Base-by-base conservation (phyloP, 1,284 basidiomycete species). In the Mycosarcoma maydis region DNA sequence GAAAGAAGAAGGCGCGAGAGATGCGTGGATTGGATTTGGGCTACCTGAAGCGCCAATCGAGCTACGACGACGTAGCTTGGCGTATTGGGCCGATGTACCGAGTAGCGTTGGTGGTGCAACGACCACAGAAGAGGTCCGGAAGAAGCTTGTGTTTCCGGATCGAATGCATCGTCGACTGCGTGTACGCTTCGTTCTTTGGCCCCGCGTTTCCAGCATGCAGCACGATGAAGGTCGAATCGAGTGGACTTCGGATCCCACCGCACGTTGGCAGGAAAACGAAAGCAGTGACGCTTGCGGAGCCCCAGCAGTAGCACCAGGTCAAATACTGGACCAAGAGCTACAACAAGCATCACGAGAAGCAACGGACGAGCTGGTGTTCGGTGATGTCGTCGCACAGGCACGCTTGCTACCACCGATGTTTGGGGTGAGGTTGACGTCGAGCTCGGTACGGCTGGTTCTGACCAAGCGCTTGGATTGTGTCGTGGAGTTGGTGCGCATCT, bases 1-100 rank as follows among this genome's bases (percentile, higher is more conserved):
- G 17, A 76, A 70, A 22, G 75, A 77, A 10, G 76, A 78, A 43
- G 71, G 73, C 4, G 72, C 76, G 3, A 32, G 76, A 17, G 76
- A 78, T 52, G 76, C 75, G 7, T 78, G 76, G 76, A 73, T 78
- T 24, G 75, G 76, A 6, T 78, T 75, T 27, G 76, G 70, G 3
- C 39, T 68, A 1, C 62, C 71, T 2, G 76, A 78, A 56, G 73
- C 73, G 39, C 68, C 73, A 2, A 36, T 73, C 1, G 48, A 59
- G 20, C 37, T 73, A 16, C 22, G 59, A 23, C 38, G 72, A 11
- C 39, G 71, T 3, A 75, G 66, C 13, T 42, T 78, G 3, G 76
- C 75, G 5, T 78, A 78, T 44, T 75, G 70, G 70, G 67, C 61
- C 11, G 75, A 75, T 17, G 19, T 61, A 3, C 8, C 54, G 11